Evolutionary conservation across 2,329 filamentous ascomycete genomes (phyloP).

Genomic region (Beauveria australis): DNA sequence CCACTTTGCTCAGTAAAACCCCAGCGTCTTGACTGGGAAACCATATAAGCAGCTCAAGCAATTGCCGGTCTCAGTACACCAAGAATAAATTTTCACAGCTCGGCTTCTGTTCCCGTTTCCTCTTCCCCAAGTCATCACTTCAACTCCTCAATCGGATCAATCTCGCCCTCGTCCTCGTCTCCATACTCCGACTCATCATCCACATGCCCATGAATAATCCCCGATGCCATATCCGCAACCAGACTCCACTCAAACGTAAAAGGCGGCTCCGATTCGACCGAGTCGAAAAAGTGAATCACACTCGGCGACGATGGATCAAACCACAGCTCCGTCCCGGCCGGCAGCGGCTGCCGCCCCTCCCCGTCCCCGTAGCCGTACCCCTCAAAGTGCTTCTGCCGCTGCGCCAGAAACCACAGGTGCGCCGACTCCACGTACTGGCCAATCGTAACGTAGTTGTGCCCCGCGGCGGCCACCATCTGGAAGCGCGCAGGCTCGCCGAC

Average conservation of each 20-base stretch:
- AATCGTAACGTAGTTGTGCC: background rate
- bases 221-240: background rate
- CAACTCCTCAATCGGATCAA: constrained; percentile 1
- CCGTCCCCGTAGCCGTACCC: background rate
- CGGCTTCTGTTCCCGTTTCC: no score
- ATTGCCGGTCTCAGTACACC: no score
- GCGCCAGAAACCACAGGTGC: constrained; percentile 3
- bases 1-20: no score
- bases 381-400: background rate
- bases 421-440: background rate
- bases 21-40: no score
- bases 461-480: background rate
- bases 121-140: background rate
- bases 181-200: background rate
- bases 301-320: constrained; percentile 5
- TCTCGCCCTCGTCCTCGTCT: background rate
- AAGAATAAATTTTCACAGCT: no score
- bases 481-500: background rate
- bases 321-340: constrained; percentile 5
- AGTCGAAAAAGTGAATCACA: constrained; percentile 2
- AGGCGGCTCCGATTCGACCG: constrained; percentile 4
- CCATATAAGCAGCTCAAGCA: no score
- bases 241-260: constrained; percentile 1
- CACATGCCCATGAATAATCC: background rate
- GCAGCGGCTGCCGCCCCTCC: background rate